A percentile compares a stretch with the other conserved stretches of the same genome.
phyloP scores from a whole-genome alignment of 2,329 filamentous ascomycete genomes.

The Ophiocordyceps camponoti-leonardi region DNA sequence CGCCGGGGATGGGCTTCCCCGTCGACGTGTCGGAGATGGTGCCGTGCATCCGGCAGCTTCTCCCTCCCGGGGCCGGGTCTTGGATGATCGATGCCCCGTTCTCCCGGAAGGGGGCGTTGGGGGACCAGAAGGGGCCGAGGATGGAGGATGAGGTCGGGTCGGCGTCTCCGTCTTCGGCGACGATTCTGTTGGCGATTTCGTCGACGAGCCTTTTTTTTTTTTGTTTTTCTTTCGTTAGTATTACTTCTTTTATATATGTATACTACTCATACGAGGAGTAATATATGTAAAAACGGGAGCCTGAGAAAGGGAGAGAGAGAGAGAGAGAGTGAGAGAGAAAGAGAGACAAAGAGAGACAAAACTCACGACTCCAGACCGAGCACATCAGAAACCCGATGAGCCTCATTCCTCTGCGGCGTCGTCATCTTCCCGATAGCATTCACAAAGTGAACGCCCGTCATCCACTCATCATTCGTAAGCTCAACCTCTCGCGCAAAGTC shows the following conservation, averaged over 20 bases:
- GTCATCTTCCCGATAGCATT: slow-evolving; percentile 58
- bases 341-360: slow-evolving; percentile 14
- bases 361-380: slow-evolving; percentile 56
- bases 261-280: too few species aligned
- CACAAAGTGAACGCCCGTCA: slow-evolving; percentile 56
- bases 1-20: slow-evolving; percentile 46
- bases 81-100: slow-evolving; percentile 51
- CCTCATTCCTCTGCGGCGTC: slow-evolving; percentile 53
- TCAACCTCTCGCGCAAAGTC: slow-evolving; percentile 66
- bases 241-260: too few species aligned
- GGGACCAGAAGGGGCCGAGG: slow-evolving; percentile 64
- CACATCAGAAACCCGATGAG: slow-evolving; percentile 55
- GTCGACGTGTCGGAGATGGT: slow-evolving; percentile 46
- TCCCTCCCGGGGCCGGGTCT: slow-evolving; percentile 37
- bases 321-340: too few species aligned
- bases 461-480: slow-evolving; percentile 62
- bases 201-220: slow-evolving; percentile 26
- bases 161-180: slow-evolving; percentile 42
- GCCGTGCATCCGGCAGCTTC: slow-evolving; percentile 52
- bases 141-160: slow-evolving; percentile 60
- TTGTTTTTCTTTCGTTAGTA: neutral
- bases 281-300: too few species aligned
- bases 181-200: slow-evolving; percentile 47
- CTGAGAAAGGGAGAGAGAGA: too few species aligned
- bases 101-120: slow-evolving; percentile 54